A percentile compares a stretch with the other conserved stretches of the same genome.
Conservation (phyloP, 257 asterid species). For the Jaltomata sinuosa region DNA sequence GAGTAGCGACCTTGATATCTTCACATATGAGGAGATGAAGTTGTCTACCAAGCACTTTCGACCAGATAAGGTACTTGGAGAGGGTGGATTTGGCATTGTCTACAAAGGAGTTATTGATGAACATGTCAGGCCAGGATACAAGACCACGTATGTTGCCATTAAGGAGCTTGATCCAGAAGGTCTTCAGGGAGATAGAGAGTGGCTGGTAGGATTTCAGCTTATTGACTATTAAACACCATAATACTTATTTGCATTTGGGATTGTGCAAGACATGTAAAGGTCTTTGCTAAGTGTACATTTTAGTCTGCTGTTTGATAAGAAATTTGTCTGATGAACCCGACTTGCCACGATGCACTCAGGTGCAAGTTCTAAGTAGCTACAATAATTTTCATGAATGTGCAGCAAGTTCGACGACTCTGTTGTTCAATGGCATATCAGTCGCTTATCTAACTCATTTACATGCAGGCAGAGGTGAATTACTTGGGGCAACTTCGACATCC, state of each 20-base stretch:
- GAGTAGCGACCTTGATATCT: conserved; percentile 66
- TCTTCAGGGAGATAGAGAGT: conserved; percentile 88
- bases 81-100: conserved; percentile 89
- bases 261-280: background rate
- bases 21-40: conserved; percentile 86
- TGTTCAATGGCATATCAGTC: background rate
- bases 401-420: background rate
- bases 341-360: background rate
- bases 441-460: background rate
- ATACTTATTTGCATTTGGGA: background rate
- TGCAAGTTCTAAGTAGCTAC: background rate
- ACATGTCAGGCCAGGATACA: conserved; percentile 54
- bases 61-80: conserved; percentile 83
- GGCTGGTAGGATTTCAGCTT: conserved; percentile 55
- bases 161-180: conserved; percentile 95
- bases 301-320: background rate
- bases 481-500: conserved; percentile 82
- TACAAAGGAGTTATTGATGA: conserved; percentile 85
- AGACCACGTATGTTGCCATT: conserved; percentile 61
- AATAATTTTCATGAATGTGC: background rate
- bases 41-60: conserved; percentile 85
- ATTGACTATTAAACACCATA: background rate
- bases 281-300: background rate
- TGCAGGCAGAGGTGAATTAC: conserved; percentile 93
- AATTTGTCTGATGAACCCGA: background rate